These are phyloP conservation scores for Epichloe sibirici DNA, from an alignment of 2,329 filamentous ascomycete genomes.

Conservation along the genomic window DNA sequence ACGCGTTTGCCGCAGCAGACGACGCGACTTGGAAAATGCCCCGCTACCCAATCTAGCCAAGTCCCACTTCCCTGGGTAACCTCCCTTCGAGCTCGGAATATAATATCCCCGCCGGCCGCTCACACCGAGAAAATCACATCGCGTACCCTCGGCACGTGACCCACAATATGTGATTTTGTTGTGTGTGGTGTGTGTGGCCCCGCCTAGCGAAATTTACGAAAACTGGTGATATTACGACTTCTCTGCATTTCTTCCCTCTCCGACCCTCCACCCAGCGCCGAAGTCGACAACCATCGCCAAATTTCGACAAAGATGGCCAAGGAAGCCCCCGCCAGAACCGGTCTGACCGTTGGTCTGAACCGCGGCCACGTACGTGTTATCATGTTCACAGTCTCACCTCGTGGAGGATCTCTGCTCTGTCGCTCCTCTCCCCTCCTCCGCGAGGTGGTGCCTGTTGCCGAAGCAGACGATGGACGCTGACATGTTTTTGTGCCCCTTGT, in stretches of 20 bases:
- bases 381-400: conserved; percentile 49
- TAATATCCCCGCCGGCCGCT: background rate
- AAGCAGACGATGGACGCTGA: conserved; percentile 53
- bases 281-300: conserved; percentile 19
- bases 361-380: conserved; percentile 47
- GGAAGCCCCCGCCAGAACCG: conserved; percentile 44
- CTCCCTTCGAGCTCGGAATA: background rate
- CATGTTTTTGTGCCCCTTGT: conserved; percentile 25
- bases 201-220: conserved; percentile 13
- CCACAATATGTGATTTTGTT: conserved; percentile 11
- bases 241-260: conserved; percentile 10
- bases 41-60: background rate
- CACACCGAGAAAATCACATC: background rate
- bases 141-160: conserved; percentile 17
- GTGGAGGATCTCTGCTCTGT: conserved; percentile 56
- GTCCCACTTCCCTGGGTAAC: background rate
- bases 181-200: conserved; percentile 3
- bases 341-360: conserved; percentile 51
- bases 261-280: conserved; percentile 17
- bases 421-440: conserved; percentile 12
- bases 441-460: conserved; percentile 13
- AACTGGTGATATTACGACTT: background rate
- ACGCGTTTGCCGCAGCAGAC: background rate
- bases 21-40: conserved; percentile 5
- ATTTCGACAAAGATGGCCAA: conserved; percentile 41